Conservation (phyloP, 208 protist species). For the Trypanosoma cruzi region DNA sequence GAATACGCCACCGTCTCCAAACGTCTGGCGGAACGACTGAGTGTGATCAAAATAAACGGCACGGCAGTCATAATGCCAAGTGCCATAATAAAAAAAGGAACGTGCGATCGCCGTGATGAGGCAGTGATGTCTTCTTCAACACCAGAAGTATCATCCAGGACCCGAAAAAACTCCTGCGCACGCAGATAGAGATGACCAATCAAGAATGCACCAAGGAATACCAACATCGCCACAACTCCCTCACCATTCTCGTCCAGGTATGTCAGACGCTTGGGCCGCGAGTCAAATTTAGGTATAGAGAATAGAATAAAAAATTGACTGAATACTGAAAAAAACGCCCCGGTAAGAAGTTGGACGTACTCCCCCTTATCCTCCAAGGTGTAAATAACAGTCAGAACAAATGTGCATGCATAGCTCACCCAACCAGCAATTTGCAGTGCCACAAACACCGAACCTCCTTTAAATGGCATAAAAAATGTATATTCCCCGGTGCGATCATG, state of each 20-base stretch:
- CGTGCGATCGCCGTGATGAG: constrained; percentile 28
- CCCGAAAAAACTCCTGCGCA: constrained; percentile 26
- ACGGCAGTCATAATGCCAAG: constrained; percentile 55
- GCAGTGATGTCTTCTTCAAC: not conserved
- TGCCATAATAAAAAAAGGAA: constrained; percentile 70
- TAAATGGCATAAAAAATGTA: constrained; percentile 78
- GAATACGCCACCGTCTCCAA: constrained; percentile 26
- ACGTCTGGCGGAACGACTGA: constrained; percentile 57
- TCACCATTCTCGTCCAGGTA: constrained; percentile 82
- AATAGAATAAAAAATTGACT: constrained; percentile 62
- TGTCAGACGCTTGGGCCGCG: constrained; percentile 25
- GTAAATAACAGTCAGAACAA: constrained; percentile 65
- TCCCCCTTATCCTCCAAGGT: constrained; percentile 48
- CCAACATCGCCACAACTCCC: constrained; percentile 68
- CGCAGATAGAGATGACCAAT: constrained; percentile 61
- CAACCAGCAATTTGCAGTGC: constrained; percentile 63
- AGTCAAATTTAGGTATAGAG: constrained; percentile 69
- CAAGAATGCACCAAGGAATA: constrained; percentile 52
- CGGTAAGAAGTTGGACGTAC: constrained; percentile 39
- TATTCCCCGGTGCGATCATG: constrained; percentile 43
- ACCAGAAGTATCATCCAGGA: constrained; percentile 6
- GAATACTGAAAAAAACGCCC: constrained; percentile 54
- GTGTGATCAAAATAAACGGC: constrained; percentile 65
- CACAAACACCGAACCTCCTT: constrained; percentile 64
- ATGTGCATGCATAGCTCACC: constrained; percentile 45